Evolutionary conservation across 2,329 filamentous ascomycete species (phyloP), one percentile per base, ranked within the genome.

Genomic region (Pseudopithomyces maydicus): DNA sequence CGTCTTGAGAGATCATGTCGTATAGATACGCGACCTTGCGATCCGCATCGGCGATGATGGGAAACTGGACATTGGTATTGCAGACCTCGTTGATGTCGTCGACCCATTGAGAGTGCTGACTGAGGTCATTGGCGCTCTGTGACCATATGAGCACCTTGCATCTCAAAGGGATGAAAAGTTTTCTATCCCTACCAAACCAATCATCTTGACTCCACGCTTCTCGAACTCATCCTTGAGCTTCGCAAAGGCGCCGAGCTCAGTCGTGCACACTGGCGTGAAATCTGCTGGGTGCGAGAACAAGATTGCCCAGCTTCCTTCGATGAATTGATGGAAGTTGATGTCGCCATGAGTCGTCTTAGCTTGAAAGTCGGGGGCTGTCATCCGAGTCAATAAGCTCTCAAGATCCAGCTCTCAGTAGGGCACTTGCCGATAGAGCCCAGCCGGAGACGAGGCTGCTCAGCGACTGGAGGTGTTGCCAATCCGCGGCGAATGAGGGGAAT

Each of bases 191-290:
- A 83, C 81, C 66, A 97, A 84, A 47, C 93, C 93, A 70, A 97
- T 94, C 80, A 97, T 88, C 86, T 97, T 96, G 71, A 94, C 91
- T 63, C 87, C 88, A 62, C 92, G 88, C 83, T 90, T 91, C 72
- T 87, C 85, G 79, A 97, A 97, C 79, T 97, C 92, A 70, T 88
- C 86, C 81, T 92, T 88, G 62, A 97, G 84, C 80, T 93, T 95
- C 68, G 92, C 90, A 71, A 97, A 96, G 58, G 92, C 92, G 62
- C 92, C 93, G 61, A 97, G 89, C 82, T 97, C 93, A 53, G 92
- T 97, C 63, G 93, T 97, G 85, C 93, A 97, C 58, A 97, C 93
- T 53, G 93, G 93, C 1, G 93, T 97, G 84, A 91, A 97, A 79
- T 97, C 93, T 57, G 80, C 89, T 2, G 91, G 91, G 81, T 94